Evolutionary conservation across 2,329 filamentous ascomycete genomes (phyloP).

Genomic region (Calonectria montana): DNA sequence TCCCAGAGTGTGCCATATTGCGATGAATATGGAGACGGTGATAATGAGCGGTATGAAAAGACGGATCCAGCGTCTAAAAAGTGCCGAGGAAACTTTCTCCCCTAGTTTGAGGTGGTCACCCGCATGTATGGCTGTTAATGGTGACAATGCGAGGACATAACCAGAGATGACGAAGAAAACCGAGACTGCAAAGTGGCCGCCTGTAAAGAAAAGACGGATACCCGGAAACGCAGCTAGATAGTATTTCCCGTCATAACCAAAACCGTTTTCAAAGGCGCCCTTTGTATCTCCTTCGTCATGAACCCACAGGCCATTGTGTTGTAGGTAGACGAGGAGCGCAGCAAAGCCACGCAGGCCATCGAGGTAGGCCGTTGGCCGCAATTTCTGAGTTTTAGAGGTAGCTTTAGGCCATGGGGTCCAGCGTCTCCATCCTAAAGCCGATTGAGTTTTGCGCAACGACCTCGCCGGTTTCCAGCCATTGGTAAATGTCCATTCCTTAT

Average conservation of each 20-base stretch:
- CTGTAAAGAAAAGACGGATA: slow-evolving; percentile 69
- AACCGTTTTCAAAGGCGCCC: slow-evolving; percentile 63
- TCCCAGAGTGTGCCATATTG: slow-evolving; percentile 64
- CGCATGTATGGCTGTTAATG: slow-evolving; percentile 58
- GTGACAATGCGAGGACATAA: slow-evolving; percentile 65
- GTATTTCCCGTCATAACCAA: slow-evolving; percentile 60
- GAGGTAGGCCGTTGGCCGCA: slow-evolving; percentile 65
- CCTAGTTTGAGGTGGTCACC: slow-evolving; percentile 55
- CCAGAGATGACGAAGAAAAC: slow-evolving; percentile 69
- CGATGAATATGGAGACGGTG: slow-evolving; percentile 63
- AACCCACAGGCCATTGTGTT: slow-evolving; percentile 70
- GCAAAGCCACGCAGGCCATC: slow-evolving; percentile 76
- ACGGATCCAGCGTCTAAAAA: slow-evolving; percentile 62
- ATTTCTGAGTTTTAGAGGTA: slow-evolving; percentile 35
- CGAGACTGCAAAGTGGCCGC: slow-evolving; percentile 70
- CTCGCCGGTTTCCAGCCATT: slow-evolving; percentile 20
- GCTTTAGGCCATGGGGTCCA: slow-evolving; percentile 28
- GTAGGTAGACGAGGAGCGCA: slow-evolving; percentile 73
- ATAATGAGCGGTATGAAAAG: slow-evolving; percentile 64
- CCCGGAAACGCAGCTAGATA: slow-evolving; percentile 65
- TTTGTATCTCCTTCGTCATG: slow-evolving; percentile 55
- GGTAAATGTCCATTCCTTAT: slow-evolving; percentile 4
- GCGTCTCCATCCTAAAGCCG: slow-evolving; percentile 22
- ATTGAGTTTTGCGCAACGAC: slow-evolving; percentile 24
- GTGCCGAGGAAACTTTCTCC: slow-evolving; percentile 58